These are phyloP conservation scores for Echinosophora koreensis DNA, from an alignment of 306 rosid species.

Conservation along the genomic window DNA sequence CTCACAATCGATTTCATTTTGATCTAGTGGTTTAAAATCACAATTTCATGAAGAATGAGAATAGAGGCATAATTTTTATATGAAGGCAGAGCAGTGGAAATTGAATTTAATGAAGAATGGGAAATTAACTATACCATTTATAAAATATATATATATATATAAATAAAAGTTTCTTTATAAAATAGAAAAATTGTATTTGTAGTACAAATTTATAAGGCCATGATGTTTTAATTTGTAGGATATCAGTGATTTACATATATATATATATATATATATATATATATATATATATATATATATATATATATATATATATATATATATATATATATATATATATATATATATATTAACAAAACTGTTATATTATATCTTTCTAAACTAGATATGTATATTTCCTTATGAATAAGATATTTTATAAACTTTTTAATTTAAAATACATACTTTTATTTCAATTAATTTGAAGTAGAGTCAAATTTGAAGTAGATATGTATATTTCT, in stretches of 20 bases:
- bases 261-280: too few relatives aligned
- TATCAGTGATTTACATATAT: background rate
- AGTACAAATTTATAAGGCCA: background rate
- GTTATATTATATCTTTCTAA: background rate
- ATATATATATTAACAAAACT: background rate
- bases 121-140: background rate
- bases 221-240: background rate
- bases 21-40: background rate
- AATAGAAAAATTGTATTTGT: background rate
- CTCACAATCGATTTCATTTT: background rate
- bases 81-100: background rate
- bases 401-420: background rate
- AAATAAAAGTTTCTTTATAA: slow-evolving; percentile 3
- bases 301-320: too few relatives aligned
- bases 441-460: background rate
- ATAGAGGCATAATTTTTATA: background rate
- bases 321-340: too few relatives aligned
- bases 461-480: background rate
- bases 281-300: too few relatives aligned
- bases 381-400: background rate
- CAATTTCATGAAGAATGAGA: background rate
- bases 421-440: background rate
- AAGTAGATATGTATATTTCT: too few relatives aligned
- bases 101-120: background rate
- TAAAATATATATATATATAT: background rate